These are phyloP conservation scores for Ogataea siamensis DNA, from an alignment of 805 yeast species.

Conservation along the genomic window DNA sequence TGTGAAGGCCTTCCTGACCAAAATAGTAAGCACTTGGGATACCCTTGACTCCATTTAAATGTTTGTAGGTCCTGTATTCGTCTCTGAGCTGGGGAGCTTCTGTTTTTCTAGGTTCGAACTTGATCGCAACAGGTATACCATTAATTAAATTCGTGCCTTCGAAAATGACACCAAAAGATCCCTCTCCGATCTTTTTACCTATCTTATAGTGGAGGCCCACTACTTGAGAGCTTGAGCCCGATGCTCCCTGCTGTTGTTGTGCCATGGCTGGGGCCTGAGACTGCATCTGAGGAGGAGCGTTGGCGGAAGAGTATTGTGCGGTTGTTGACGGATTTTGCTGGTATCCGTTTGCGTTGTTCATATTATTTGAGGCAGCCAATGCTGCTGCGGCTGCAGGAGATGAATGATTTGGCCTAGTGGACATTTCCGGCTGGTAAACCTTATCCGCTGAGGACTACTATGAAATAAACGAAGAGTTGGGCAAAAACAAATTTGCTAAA, in stretches of 20 bases:
- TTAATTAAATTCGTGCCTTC: slow-evolving; percentile 93
- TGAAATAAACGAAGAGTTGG: slow-evolving; percentile 5
- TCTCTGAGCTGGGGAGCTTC: slow-evolving; percentile 98
- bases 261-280: slow-evolving; percentile 14
- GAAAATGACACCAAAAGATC: slow-evolving; percentile 95
- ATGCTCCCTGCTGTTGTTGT: slow-evolving; percentile 16
- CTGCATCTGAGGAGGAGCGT: slow-evolving; percentile 20
- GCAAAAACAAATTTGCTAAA: slow-evolving; percentile 3
- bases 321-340: slow-evolving; percentile 29
- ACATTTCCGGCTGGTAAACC: slow-evolving; percentile 14
- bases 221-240: slow-evolving; percentile 48
- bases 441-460: slow-evolving; percentile 12
- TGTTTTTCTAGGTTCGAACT: slow-evolving; percentile 93
- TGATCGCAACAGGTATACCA: slow-evolving; percentile 92
- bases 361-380: slow-evolving; percentile 31
- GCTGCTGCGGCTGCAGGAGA: slow-evolving; percentile 37
- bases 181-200: slow-evolving; percentile 97
- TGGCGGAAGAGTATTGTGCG: slow-evolving; percentile 30
- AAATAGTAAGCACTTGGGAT: slow-evolving; percentile 96
- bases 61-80: slow-evolving; percentile 93
- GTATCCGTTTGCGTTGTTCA: slow-evolving; percentile 21
- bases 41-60: slow-evolving; percentile 76
- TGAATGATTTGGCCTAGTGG: slow-evolving; percentile 26
- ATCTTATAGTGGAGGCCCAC: slow-evolving; percentile 96
- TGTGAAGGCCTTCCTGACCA: slow-evolving; percentile 97